phyloP scores from a whole-genome alignment of 2,329 filamentous ascomycete genomes.

The Karstenula rhodostoma region DNA sequence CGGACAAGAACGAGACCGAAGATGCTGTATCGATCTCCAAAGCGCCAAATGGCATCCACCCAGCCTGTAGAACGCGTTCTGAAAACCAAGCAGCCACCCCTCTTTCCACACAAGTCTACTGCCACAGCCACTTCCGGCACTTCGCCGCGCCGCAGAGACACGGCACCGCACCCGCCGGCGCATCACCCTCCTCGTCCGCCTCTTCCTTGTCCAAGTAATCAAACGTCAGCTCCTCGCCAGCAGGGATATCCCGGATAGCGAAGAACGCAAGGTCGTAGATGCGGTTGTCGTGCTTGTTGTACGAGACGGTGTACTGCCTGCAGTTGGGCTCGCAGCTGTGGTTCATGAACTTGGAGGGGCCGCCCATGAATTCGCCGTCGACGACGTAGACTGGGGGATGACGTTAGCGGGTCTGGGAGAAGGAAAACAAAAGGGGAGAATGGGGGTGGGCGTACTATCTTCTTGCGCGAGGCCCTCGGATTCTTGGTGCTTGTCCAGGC shows the following conservation, averaged over 20 bases:
- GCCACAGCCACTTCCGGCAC: slow-evolving; percentile 75
- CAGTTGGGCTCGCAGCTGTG: slow-evolving; percentile 83
- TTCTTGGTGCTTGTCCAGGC: slow-evolving; percentile 80
- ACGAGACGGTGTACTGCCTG: slow-evolving; percentile 79
- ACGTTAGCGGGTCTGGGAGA: not conserved
- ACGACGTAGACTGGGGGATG: slow-evolving; percentile 52
- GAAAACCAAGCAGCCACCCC: not conserved
- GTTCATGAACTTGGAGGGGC: slow-evolving; percentile 83
- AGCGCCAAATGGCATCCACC: not conserved
- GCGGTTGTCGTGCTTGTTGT: slow-evolving; percentile 76
- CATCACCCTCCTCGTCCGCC: slow-evolving; percentile 29
- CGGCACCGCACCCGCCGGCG: slow-evolving; percentile 51
- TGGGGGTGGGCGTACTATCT: slow-evolving; percentile 24
- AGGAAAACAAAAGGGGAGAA: not conserved
- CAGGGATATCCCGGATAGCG: slow-evolving; percentile 70
- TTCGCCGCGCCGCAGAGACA: slow-evolving; percentile 68
- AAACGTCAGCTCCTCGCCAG: slow-evolving; percentile 77
- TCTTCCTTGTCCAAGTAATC: slow-evolving; percentile 77
- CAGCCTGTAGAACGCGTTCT: not conserved
- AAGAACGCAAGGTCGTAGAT: slow-evolving; percentile 82
- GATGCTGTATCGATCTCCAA: not conserved
- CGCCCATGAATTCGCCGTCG: slow-evolving; percentile 78
- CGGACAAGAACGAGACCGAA: too few relatives aligned
- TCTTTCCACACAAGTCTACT: not conserved
- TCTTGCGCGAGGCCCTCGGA: slow-evolving; percentile 59